phyloP scores from a whole-genome alignment of 192 early-diverging fungal genomes.

The Spinellus fusiger region DNA sequence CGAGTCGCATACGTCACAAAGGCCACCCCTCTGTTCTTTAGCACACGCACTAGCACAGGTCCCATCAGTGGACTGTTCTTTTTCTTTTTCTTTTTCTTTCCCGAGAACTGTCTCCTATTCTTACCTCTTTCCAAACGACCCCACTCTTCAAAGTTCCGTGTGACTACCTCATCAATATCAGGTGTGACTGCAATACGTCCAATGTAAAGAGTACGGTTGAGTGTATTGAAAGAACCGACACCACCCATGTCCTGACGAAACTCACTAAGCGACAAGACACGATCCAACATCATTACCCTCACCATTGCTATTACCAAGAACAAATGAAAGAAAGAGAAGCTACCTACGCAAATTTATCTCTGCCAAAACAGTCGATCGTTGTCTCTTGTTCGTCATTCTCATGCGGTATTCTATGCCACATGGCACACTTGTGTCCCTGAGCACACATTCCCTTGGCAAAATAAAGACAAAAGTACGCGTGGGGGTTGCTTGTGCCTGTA shows the following conservation, averaged over 20 bases:
- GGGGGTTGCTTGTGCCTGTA: conserved; percentile 51
- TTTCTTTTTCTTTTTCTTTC: neutral
- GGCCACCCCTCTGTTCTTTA: conserved; percentile 68
- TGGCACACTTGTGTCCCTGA: conserved; percentile 51
- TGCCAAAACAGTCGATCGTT: conserved; percentile 75
- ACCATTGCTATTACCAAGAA: neutral
- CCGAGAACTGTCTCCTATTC: neutral
- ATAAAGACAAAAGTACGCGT: conserved; percentile 73
- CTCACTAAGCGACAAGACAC: conserved; percentile 39
- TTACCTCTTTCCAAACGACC: conserved; percentile 71
- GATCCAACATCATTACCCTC: too few relatives aligned
- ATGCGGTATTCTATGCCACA: conserved; percentile 47
- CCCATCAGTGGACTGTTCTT: neutral
- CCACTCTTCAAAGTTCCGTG: conserved; percentile 67
- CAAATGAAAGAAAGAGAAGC: conserved; percentile 7
- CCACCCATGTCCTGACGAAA: conserved; percentile 51
- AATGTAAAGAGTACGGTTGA: conserved; percentile 74
- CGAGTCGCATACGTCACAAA: conserved; percentile 74
- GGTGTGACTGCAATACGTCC: conserved; percentile 42
- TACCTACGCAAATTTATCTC: conserved; percentile 56
- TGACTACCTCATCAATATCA: conserved; percentile 45
- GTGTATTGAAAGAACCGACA: conserved; percentile 76
- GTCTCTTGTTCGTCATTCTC: conserved; percentile 43
- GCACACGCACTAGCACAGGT: conserved; percentile 59
- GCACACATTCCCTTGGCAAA: conserved; percentile 79